A percentile compares a stretch with the other conserved stretches of the same genome.
Evolutionary conservation across 768 basidiomycete genomes (phyloP).

Genomic region (Leccinum disarticulatum): DNA sequence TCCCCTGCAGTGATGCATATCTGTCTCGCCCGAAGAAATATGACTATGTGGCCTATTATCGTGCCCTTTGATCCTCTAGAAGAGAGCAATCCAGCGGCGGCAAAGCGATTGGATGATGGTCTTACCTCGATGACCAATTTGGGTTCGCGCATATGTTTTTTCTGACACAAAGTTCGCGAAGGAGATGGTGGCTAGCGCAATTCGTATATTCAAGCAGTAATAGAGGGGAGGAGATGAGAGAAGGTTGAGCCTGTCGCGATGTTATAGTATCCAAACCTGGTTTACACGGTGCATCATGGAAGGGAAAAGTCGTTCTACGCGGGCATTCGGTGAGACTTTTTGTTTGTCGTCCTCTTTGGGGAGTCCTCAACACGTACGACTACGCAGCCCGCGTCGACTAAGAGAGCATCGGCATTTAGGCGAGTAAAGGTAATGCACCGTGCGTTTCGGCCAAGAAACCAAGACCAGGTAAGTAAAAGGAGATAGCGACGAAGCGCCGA

Average conservation of each 20-base stretch:
- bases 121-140: slow-evolving; percentile 15
- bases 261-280: slow-evolving; percentile 1
- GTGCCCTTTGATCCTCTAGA: slow-evolving; percentile 8
- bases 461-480: slow-evolving; percentile 3
- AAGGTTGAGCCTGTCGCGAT: slow-evolving; percentile 12
- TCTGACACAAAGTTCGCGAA: not conserved
- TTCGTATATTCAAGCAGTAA: not conserved
- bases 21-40: not conserved
- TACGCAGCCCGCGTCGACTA: slow-evolving; percentile 1
- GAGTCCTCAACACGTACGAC: slow-evolving; percentile 11
- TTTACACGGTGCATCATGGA: slow-evolving; percentile 2
- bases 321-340: not conserved
- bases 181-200: slow-evolving; percentile 8
- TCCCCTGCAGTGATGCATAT: not conserved
- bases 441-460: slow-evolving; percentile 3
- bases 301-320: slow-evolving; percentile 7
- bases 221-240: not conserved
- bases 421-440: not conserved
- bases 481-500: slow-evolving; percentile 1
- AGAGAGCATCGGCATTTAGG: slow-evolving; percentile 7
- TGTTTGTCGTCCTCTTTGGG: not conserved
- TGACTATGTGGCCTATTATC: slow-evolving; percentile 7
- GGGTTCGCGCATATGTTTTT: not conserved
- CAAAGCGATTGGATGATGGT: slow-evolving; percentile 11
- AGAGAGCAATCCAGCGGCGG: slow-evolving; percentile 4